Evolutionary conservation across 225 moss, liverwort and hornwort genomes (phyloP).

Genomic region (Sphagnum tenellum): DNA sequence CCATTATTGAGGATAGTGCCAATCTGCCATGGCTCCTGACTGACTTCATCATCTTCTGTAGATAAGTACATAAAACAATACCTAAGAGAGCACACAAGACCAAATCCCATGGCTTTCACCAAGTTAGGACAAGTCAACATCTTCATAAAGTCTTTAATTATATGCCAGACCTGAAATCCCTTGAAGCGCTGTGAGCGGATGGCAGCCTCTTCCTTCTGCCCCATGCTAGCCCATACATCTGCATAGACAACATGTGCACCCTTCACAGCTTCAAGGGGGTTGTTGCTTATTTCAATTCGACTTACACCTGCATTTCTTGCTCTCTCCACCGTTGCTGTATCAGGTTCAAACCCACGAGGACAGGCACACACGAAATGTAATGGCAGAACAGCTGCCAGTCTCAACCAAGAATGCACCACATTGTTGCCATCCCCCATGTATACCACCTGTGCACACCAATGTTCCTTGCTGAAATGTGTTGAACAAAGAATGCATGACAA

Average conservation of each 20-base stretch:
- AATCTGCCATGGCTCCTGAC: no score
- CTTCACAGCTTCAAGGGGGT: conserved; percentile 77
- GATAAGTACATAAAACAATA: no score
- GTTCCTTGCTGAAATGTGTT: no score
- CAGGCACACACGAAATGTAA: conserved; percentile 83
- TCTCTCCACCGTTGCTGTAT: conserved; percentile 60
- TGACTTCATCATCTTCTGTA: no score
- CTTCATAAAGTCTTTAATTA: no score
- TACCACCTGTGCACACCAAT: conserved; percentile 42
- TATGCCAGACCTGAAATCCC: conserved; percentile 64
- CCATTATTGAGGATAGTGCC: no score
- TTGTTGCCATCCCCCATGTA: conserved; percentile 99
- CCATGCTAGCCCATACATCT: conserved; percentile 99
- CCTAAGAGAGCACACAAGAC: no score
- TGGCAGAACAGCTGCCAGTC: conserved; percentile 84
- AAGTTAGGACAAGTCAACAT: no score
- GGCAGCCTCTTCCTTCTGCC: conserved; percentile 85
- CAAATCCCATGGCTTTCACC: no score
- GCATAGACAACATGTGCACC: conserved; percentile 84
- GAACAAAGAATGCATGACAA: no score
- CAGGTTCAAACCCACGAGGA: conserved; percentile 86
- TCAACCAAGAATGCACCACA: conserved; percentile 91
- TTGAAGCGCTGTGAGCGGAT: conserved; percentile 64
- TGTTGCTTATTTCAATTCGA: conserved; percentile 70
- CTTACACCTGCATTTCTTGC: conserved; percentile 67